Evolutionary conservation across 768 basidiomycete genomes (phyloP).

Genomic region (Harrya chromipes): DNA sequence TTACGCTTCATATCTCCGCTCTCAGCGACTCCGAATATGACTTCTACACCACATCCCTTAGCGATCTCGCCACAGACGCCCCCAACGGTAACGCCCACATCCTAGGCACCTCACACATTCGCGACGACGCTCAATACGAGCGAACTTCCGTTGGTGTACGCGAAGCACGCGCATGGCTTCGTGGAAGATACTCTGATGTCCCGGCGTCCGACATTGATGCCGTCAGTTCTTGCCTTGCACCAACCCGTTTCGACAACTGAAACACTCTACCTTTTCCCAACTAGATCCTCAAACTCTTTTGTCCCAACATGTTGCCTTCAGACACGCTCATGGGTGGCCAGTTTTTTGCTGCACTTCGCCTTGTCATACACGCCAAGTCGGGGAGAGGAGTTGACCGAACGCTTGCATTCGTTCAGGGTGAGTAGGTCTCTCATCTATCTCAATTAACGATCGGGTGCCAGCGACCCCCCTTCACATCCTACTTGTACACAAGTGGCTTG

Average conservation of each 20-base stretch:
- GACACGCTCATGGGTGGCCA: slow-evolving; percentile 65
- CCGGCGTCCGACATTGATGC: slow-evolving; percentile 52
- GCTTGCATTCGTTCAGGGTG: slow-evolving; percentile 77
- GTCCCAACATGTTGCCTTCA: slow-evolving; percentile 47
- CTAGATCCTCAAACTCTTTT: slow-evolving; percentile 66
- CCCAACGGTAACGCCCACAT: slow-evolving; percentile 18
- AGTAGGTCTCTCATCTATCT: slow-evolving; percentile 14
- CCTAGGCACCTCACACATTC: slow-evolving; percentile 1
- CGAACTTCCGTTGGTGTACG: slow-evolving; percentile 51
- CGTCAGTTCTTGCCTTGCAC: slow-evolving; percentile 37
- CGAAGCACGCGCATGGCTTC: slow-evolving; percentile 72
- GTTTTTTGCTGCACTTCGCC: slow-evolving; percentile 71
- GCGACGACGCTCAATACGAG: slow-evolving; percentile 54
- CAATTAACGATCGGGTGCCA: not conserved
- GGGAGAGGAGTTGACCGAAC: slow-evolving; percentile 62
- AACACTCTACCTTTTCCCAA: not conserved
- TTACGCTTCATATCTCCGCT: slow-evolving; percentile 70
- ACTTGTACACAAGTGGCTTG: not conserved
- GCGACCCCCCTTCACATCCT: not conserved
- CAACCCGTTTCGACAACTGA: not conserved
- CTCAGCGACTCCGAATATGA: slow-evolving; percentile 71
- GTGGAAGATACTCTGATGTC: slow-evolving; percentile 63
- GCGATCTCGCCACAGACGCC: slow-evolving; percentile 45
- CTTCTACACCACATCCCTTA: slow-evolving; percentile 59
- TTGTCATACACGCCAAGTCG: slow-evolving; percentile 58